Percentiles rank a stretch among this genome's conserved stretches.
Evolutionary conservation across 345 rosid genomes (phyloP).

Genomic region (Clarkia xantiana): DNA sequence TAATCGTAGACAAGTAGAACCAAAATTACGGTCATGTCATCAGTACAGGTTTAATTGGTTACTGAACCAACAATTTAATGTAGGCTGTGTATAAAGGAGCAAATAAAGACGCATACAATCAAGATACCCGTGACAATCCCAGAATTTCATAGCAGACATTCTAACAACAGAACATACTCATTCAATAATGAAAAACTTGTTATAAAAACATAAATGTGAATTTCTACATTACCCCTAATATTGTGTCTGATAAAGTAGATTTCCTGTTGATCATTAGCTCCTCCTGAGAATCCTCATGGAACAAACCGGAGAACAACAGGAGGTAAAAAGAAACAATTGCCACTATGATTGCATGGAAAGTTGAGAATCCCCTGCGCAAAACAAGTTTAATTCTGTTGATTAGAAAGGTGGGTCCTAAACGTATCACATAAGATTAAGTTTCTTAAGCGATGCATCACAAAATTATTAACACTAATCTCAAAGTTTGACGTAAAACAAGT

Average conservation of each 20-base stretch:
- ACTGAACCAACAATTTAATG: no score
- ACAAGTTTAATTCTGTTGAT: slow-evolving; percentile 1
- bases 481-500: not conserved
- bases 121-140: no score
- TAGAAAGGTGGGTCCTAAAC: no score
- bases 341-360: slow-evolving; percentile 59
- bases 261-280: slow-evolving; percentile 36
- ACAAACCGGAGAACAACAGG: slow-evolving; percentile 42
- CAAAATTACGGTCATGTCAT: no score
- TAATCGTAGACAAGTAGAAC: no score
- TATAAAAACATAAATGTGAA: not conserved
- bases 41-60: no score
- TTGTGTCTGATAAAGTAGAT: slow-evolving; percentile 34
- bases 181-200: slow-evolving; percentile 1
- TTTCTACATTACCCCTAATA: slow-evolving; percentile 49
- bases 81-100: no score
- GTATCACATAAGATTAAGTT: no score
- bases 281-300: slow-evolving; percentile 36
- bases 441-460: not conserved
- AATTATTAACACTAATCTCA: not conserved
- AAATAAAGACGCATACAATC: no score
- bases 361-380: slow-evolving; percentile 67
- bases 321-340: slow-evolving; percentile 53
- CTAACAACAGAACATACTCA: not conserved
- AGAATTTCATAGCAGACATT: not conserved